Percentiles rank a stretch among this genome's conserved stretches.
Conservation (phyloP, 495 filamentous ascomycete species). For the Tetracladium marchalianum region DNA sequence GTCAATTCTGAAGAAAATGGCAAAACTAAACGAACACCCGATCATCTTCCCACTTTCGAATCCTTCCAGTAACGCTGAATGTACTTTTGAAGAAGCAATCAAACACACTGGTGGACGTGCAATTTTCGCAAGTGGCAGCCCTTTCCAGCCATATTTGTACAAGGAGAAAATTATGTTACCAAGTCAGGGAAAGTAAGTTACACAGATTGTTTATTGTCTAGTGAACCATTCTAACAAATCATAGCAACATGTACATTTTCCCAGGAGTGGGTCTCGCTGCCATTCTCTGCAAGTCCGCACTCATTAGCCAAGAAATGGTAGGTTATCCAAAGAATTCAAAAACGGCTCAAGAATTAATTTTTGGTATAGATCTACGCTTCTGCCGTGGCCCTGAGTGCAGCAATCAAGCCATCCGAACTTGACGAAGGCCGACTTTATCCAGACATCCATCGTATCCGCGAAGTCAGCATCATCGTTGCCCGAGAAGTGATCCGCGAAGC, state of each 20-base stretch:
- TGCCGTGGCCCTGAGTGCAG: constrained; percentile 53
- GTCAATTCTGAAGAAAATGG: constrained; percentile 62
- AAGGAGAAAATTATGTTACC: constrained; percentile 51
- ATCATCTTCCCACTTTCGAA: constrained; percentile 80
- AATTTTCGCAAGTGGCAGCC: constrained; percentile 68
- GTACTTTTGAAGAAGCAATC: constrained; percentile 66
- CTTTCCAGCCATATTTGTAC: constrained; percentile 52
- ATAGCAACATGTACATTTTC: constrained; percentile 78
- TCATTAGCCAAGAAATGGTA: constrained; percentile 67
- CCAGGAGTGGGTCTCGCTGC: constrained; percentile 71
- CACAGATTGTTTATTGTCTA: background rate
- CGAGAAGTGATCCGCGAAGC: constrained; percentile 66
- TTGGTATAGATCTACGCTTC: constrained; percentile 49
- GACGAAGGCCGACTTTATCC: constrained; percentile 61
- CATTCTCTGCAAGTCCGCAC: constrained; percentile 63
- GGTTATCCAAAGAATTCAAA: background rate
- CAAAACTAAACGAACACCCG: constrained; percentile 53
- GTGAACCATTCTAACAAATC: constrained; percentile 1
- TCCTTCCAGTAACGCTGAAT: constrained; percentile 69
- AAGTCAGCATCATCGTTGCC: constrained; percentile 63
- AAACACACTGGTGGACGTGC: constrained; percentile 58
- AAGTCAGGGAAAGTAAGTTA: constrained; percentile 47
- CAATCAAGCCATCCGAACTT: constrained; percentile 51
- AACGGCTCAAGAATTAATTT: background rate
- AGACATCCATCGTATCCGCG: constrained; percentile 60